Evolutionary conservation across 2,329 filamentous ascomycete genomes (phyloP), one percentile per base, ranked within the genome.

Genomic region (Westerdykella aurantiaca): DNA sequence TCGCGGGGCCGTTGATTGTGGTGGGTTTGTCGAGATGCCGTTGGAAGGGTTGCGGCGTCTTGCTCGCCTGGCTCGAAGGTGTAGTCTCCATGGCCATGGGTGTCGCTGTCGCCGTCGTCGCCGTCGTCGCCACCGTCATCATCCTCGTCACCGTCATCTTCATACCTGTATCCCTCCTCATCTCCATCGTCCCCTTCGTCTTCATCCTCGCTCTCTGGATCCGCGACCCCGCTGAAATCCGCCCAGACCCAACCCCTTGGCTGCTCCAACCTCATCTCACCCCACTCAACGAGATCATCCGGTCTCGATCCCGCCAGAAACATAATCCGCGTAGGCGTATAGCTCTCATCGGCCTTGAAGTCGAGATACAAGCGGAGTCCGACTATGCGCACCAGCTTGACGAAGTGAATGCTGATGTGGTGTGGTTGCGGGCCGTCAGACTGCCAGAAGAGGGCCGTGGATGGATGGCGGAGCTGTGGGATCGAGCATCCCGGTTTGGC

Each of bases 201-300:
- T 22, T 60, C 43, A 31, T 55, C 49, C 22, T 58, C 50, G 6
- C 41, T 42, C 6, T 53, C 53, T 11, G 61, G 63, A 45, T 55
- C 78, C 0, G 77, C 82, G 1, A 85, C 83, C 11, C 79, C 77
- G 39, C 74, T 72, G 37, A 86, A 75, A 22, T 87, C 82, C 1
- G 96, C 85, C 63, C 95, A 85, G 44, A 95, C 85, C 93, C 93
- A 98, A 6, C 93, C 93, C 35, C 82, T 79, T 0, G 91, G 91
- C 46, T 81, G 83, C 51, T 82, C 80, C 18, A 95, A 82, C 50
- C 80, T 78, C 75, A 95, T 85, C 18, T 82, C 82, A 1, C 83
- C 83, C 66, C 95, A 97, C 50, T 93, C 86, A 42, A 94, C 85
- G 9, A 97, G 79, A 60, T 94, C 89, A 66, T 97, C 93, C 52